These are phyloP conservation scores for Dothistroma septosporum DNA, from an alignment of 2,329 filamentous ascomycete species.

Conservation along the genomic window DNA sequence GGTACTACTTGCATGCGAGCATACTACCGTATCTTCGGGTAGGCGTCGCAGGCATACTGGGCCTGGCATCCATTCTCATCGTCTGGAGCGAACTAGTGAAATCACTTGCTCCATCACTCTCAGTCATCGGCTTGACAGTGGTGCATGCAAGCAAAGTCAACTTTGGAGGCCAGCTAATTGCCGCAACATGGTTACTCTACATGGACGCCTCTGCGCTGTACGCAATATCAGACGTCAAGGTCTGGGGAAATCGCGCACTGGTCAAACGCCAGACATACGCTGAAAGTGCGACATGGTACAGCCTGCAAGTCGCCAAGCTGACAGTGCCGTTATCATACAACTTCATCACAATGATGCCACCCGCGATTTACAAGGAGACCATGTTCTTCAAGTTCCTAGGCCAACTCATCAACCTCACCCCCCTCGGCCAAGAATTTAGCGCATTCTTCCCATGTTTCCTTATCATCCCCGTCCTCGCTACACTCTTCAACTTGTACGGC, in stretches of 20 bases:
- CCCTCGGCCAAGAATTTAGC: constrained; percentile 78
- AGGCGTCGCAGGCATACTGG: constrained; percentile 61
- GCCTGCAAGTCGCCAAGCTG: constrained; percentile 83
- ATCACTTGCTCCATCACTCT: constrained; percentile 70
- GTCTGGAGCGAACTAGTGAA: constrained; percentile 94
- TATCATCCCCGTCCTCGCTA: constrained; percentile 77
- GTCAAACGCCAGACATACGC: constrained; percentile 87
- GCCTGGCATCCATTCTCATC: constrained; percentile 73
- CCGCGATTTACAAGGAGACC: constrained; percentile 67
- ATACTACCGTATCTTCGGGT: constrained; percentile 66
- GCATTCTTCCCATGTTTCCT: constrained; percentile 85
- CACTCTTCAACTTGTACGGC: constrained; percentile 84
- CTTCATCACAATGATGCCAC: constrained; percentile 84
- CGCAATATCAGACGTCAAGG: constrained; percentile 86
- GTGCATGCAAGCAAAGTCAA: constrained; percentile 75
- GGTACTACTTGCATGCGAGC: constrained; percentile 73
- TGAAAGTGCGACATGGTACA: constrained; percentile 94
- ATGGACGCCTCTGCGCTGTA: constrained; percentile 89
- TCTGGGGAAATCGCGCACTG: constrained; percentile 93
- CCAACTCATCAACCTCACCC: constrained; percentile 74
- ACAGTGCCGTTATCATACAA: constrained; percentile 94
- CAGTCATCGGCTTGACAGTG: constrained; percentile 63
- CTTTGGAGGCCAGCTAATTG: constrained; percentile 79
- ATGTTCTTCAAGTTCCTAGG: constrained; percentile 87
- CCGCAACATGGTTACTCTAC: constrained; percentile 86